Evolutionary conservation across 2,329 filamentous ascomycete species (phyloP).

Genomic region (Onygenales sp.): DNA sequence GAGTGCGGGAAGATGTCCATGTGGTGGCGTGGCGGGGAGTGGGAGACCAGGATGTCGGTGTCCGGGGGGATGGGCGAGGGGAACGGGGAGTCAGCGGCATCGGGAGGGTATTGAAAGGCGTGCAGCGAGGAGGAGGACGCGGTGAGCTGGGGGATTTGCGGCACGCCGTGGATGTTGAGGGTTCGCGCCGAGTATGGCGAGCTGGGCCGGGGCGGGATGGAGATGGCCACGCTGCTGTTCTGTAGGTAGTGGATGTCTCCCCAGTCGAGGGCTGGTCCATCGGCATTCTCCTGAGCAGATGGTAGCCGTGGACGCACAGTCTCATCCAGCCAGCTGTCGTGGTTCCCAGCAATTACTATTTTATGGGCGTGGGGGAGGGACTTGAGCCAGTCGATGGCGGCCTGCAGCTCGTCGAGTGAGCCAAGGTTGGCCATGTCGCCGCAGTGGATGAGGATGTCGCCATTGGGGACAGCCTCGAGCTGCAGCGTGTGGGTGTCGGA

Average conservation of each 20-base stretch:
- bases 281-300: constrained; percentile 22
- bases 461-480: constrained; percentile 45
- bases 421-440: constrained; percentile 75
- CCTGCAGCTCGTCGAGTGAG: constrained; percentile 62
- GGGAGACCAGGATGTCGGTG: constrained; percentile 72
- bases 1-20: constrained; percentile 47
- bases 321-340: constrained; percentile 77
- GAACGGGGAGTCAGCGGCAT: constrained; percentile 57
- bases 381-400: constrained; percentile 74
- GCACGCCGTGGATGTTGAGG: constrained; percentile 68
- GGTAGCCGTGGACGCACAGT: constrained; percentile 24
- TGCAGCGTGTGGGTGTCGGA: constrained; percentile 75
- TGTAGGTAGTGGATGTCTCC: constrained; percentile 66
- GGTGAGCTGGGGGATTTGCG: constrained; percentile 58
- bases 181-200: constrained; percentile 51
- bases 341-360: constrained; percentile 76
- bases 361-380: constrained; percentile 68
- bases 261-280: constrained; percentile 51
- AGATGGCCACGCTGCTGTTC: constrained; percentile 54
- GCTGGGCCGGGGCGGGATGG: constrained; percentile 46
- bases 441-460: constrained; percentile 81
- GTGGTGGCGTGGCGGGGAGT: constrained; percentile 68
- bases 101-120: constrained; percentile 63
- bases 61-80: constrained; percentile 58
- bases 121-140: constrained; percentile 58